phyloP scores from a whole-genome alignment of 352 stramenopile species.

The Pythium vanterpoolii region DNA sequence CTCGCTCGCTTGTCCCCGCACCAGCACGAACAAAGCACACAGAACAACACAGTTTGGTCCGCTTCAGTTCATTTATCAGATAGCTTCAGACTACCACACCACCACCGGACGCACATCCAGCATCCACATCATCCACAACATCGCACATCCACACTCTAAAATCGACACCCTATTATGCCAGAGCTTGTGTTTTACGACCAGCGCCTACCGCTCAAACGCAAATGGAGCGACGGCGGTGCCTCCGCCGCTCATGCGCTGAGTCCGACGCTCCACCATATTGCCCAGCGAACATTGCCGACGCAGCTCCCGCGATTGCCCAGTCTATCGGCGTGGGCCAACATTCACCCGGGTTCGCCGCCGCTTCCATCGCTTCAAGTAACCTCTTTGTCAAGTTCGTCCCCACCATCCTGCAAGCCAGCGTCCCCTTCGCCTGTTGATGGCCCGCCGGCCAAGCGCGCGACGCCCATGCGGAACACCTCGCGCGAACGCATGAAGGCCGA shows the following conservation, averaged over 20 bases:
- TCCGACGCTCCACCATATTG: too few species aligned
- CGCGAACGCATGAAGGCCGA: constrained; percentile 24
- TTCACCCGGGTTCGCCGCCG: background rate
- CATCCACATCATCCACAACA: too few species aligned
- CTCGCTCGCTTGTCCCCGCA: too few species aligned
- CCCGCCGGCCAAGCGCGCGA: constrained; percentile 1
- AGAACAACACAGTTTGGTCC: too few species aligned
- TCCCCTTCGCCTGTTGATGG: background rate
- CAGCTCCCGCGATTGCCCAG: constrained; percentile 14
- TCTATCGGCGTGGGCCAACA: constrained; percentile 15
- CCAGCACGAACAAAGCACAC: too few species aligned
- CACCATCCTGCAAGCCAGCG: background rate
- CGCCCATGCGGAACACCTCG: constrained; percentile 22
- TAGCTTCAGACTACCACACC: too few species aligned
- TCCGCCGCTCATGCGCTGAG: background rate
- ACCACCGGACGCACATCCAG: too few species aligned
- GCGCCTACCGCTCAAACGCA: constrained; percentile 18
- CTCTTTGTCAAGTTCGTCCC: too few species aligned
- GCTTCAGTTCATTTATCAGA: too few species aligned
- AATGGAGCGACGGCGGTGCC: constrained; percentile 11
- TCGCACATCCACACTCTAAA: background rate
- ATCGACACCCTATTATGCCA: too few species aligned
- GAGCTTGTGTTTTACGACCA: constrained; percentile 24
- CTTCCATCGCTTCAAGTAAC: background rate
- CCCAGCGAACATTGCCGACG: background rate